Percentiles rank a stretch among this genome's conserved stretches.
Conservation (phyloP, 1,284 basidiomycete species). For the Ganoderma resinaceum region DNA sequence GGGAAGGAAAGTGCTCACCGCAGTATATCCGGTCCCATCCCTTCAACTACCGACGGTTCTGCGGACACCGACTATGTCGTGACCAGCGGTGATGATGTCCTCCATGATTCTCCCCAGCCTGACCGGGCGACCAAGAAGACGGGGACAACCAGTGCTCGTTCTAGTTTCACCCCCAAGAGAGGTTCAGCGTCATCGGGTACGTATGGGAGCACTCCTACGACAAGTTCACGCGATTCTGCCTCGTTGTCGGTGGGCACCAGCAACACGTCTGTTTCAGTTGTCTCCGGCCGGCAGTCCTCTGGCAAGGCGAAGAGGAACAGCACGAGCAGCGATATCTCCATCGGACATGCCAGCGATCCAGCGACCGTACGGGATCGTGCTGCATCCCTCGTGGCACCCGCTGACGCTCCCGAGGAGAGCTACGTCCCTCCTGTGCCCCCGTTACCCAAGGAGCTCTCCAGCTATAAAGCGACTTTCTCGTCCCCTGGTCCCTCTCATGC, state of each 20-base stretch:
- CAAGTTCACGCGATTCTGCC: slow-evolving; percentile 84
- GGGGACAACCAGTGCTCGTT: slow-evolving; percentile 57
- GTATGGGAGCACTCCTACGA: slow-evolving; percentile 76
- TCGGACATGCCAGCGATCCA: slow-evolving; percentile 70
- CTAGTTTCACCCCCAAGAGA: slow-evolving; percentile 82
- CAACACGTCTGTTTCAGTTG: slow-evolving; percentile 73
- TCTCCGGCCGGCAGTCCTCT: slow-evolving; percentile 70
- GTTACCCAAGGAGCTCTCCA: slow-evolving; percentile 89
- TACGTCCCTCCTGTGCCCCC: slow-evolving; percentile 95
- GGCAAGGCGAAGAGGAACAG: slow-evolving; percentile 75
- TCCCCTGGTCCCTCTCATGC: slow-evolving; percentile 58
- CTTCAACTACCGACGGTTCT: slow-evolving; percentile 43
- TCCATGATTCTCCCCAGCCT: slow-evolving; percentile 46
- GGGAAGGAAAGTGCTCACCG: slow-evolving; percentile 40
- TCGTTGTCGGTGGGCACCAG: slow-evolving; percentile 80
- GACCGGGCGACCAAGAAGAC: slow-evolving; percentile 76
- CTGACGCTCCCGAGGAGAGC: slow-evolving; percentile 65
- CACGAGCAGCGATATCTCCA: slow-evolving; percentile 86
- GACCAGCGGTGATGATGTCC: slow-evolving; percentile 57
- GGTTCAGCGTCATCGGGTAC: slow-evolving; percentile 90
- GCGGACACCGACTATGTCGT: slow-evolving; percentile 47
- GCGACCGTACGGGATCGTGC: slow-evolving; percentile 70
- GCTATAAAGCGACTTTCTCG: slow-evolving; percentile 64
- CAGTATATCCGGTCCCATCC: slow-evolving; percentile 46
- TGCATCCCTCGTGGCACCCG: slow-evolving; percentile 60